Conservation (phyloP, 2,329 filamentous ascomycete species). For the Pestalotiopsis sp. region DNA sequence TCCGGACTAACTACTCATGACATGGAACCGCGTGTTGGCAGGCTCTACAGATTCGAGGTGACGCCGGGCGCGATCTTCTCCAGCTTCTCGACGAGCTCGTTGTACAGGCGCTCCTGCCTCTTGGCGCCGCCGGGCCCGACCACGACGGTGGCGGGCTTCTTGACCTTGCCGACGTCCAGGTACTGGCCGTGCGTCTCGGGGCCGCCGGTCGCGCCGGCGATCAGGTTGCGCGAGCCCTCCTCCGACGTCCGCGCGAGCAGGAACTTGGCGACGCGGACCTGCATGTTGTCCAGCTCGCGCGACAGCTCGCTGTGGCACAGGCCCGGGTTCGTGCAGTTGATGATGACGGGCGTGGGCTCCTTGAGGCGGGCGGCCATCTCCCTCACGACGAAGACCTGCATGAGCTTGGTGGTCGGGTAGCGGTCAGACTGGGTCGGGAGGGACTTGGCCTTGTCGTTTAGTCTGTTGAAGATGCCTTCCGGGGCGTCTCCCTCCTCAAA, state of each 20-base stretch:
- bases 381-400: background rate
- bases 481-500: background rate
- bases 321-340: background rate
- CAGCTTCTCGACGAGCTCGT: too few relatives aligned
- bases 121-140: too few relatives aligned
- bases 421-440: background rate
- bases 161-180: background rate
- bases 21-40: too few relatives aligned
- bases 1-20: too few relatives aligned
- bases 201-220: background rate
- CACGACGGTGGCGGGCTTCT: too few relatives aligned
- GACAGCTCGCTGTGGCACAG: background rate
- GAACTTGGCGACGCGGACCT: background rate
- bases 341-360: background rate
- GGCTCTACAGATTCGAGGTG: too few relatives aligned
- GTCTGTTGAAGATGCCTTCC: background rate
- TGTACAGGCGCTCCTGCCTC: too few relatives aligned
- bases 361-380: background rate
- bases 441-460: background rate
- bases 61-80: too few relatives aligned
- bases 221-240: background rate
- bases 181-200: background rate
- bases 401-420: background rate
- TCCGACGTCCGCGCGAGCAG: background rate
- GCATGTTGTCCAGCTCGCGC: background rate